Evolutionary conservation across 2,329 filamentous ascomycete species (phyloP), one percentile per base, ranked within the genome.

Genomic region (Neocatenulostroma microsporum): DNA sequence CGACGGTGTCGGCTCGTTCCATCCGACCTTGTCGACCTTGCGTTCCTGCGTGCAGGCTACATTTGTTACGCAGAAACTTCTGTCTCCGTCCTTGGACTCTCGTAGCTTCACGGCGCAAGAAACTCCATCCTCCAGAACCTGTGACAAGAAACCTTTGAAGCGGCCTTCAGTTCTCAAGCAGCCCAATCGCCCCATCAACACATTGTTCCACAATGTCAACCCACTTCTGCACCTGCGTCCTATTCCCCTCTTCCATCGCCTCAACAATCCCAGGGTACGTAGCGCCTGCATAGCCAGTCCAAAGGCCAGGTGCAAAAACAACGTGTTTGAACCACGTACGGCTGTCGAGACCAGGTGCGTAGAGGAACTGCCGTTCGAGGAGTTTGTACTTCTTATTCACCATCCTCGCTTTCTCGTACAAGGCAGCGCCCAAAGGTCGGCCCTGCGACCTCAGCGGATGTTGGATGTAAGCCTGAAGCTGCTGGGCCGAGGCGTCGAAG

Each of bases 251-350:
- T 19, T 78, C 73, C 30, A 81, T 63, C 34, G 69, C 73, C 56
- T 81, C 77, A 4, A 78, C 71, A n/a, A 81, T 58, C 1, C 76
- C 75, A 2, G 78, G 77, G 49, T 75, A 81, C 7, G 76, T 78
- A 3, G 73, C 77, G 3, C 87, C 88, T 0, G 86, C 69, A 60
- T 95, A 95, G 0, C 88, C 88, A 0, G 86, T 94, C 86, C 87
- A 94, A 31, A 89, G 60, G 0, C 88, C 88, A 0, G 88, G 88
- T 1, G 88, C 88, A 62, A 93, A 95, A 1, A 95, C 82, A 2
- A 94, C 82, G 54, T 95, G 89, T 66, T 95, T 95, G 67, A 89
- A 96, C 87, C 87, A 95, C 17, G 68, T 67, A 41, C 89, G 69
- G 1, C 78, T 77, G 57, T 94, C 88, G 14, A 96, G 63, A 1